Base-by-base conservation (phyloP, 495 filamentous ascomycete species). In the Lasiosphaeria miniovina region DNA sequence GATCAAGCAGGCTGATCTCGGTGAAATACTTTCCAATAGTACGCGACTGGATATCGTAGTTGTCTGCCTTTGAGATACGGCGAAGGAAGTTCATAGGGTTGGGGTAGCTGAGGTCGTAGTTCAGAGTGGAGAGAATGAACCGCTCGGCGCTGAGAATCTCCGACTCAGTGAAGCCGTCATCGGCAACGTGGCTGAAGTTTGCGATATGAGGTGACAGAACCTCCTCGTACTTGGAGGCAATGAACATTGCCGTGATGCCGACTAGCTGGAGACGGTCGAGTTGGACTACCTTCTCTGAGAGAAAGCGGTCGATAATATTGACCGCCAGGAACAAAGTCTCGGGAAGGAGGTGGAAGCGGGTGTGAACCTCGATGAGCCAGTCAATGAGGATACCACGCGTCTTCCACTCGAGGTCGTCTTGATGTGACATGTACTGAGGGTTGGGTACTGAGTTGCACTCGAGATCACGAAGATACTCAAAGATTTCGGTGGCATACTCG, bases 81-180 rank as follows among this genome's bases (percentile, higher is more conserved):
- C 94, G 88, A 54, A 98, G 84, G 78, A 98, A 98, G 82, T 98
- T 97, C 94, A 98, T 98, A 8, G 94, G 94, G 73, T 98, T 98
- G 36, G 94, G 94, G 68, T 95, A 98, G 79, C 93, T 97, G 61
- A 98, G 87, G 73, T 98, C 94, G 74, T 97, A 98, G 74, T 96
- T 88, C 60, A 98, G 86, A 6, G 91, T 88, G 45, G 86, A 80
- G 46, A 98, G 85, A 57, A 98, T 86, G 74, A 93, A 96, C 50
- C 94, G 90, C 73, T 98, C 94, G 50, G 94, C 95, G 71, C 90
- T 91, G n/a, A 98, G 80, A 63, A 98, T 98, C 72, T 98, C 93
- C 50, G 88, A 84, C 71, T 96, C 95, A n/a, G 85, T 86, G 71
- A 98, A 98, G 45, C 92, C 94, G 72, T 98, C 92, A 71, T 98